phyloP scores from a whole-genome alignment of 2,329 filamentous ascomycete genomes.

The Phaeosphaeriaceae sp. region DNA sequence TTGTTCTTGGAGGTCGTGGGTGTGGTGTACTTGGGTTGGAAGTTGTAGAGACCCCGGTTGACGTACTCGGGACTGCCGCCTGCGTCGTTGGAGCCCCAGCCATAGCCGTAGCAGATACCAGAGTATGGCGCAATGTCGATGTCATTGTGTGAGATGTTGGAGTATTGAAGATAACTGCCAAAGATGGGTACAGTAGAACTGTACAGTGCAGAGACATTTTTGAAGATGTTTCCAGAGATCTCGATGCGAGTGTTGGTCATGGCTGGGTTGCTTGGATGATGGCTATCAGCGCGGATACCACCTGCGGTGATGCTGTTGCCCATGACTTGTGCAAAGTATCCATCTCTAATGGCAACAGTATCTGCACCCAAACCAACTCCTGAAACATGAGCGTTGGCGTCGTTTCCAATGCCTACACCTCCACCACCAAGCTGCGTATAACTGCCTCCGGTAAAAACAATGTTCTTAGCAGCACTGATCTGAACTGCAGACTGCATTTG shows the following conservation, averaged over 20 bases:
- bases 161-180: conserved; percentile 15
- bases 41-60: conserved; percentile 20
- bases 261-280: conserved; percentile 17
- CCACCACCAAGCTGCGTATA: conserved; percentile 18
- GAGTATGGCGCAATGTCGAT: conserved; percentile 20
- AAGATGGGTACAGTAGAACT: conserved; percentile 21
- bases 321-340: conserved; percentile 22
- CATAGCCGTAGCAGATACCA: conserved; percentile 16
- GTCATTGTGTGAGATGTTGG: conserved; percentile 19
- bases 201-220: conserved; percentile 18
- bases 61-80: conserved; percentile 19
- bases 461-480: conserved; percentile 21
- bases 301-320: conserved; percentile 23
- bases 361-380: conserved; percentile 14
- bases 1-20: conserved; percentile 16
- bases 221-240: conserved; percentile 22
- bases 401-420: conserved; percentile 21
- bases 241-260: conserved; percentile 19
- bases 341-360: conserved; percentile 15
- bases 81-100: conserved; percentile 20
- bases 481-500: conserved; percentile 22
- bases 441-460: conserved; percentile 18
- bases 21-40: conserved; percentile 18
- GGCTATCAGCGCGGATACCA: conserved; percentile 17
- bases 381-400: conserved; percentile 19